Evolutionary conservation across 106 monocot genomes (phyloP).

Genomic region (Allium sativum): DNA sequence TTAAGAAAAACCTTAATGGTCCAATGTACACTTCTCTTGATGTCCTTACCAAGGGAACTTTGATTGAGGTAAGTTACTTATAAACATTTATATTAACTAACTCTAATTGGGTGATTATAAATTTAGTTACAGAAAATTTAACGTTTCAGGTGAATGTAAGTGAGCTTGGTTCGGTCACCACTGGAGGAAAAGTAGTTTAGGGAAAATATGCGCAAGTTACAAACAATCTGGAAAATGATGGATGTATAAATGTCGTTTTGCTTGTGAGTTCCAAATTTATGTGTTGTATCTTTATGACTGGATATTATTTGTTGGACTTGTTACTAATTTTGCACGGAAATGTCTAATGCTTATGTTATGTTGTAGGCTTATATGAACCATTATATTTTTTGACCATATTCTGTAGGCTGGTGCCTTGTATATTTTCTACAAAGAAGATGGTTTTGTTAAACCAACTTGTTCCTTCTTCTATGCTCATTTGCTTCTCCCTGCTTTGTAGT

Average conservation of each 20-base stretch:
- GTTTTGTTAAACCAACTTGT: no score
- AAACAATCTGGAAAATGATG: constrained; percentile 97
- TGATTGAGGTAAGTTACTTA: constrained; percentile 58
- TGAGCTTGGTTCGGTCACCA: constrained; percentile 89
- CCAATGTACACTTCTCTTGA: constrained; percentile 91
- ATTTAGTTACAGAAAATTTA: not conserved
- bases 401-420: no score
- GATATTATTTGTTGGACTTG: no score
- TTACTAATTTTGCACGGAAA: no score
- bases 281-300: no score
- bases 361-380: no score
- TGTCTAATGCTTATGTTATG: no score
- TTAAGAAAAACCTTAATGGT: constrained; percentile 97
- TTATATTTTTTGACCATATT: no score
- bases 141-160: constrained; percentile 85
- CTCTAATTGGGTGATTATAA: not conserved
- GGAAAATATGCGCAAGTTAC: constrained; percentile 98
- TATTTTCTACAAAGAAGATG: no score
- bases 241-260: constrained; percentile 83
- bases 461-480: no score
- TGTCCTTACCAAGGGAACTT: constrained; percentile 82
- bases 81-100: not conserved
- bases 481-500: no score
- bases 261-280: constrained; percentile 13
- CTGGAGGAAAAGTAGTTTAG: constrained; percentile 97